Percentiles rank a stretch among this genome's conserved stretches.
Evolutionary conservation across 441 rosid species (phyloP).

Genomic region (Gossypium aridum): DNA sequence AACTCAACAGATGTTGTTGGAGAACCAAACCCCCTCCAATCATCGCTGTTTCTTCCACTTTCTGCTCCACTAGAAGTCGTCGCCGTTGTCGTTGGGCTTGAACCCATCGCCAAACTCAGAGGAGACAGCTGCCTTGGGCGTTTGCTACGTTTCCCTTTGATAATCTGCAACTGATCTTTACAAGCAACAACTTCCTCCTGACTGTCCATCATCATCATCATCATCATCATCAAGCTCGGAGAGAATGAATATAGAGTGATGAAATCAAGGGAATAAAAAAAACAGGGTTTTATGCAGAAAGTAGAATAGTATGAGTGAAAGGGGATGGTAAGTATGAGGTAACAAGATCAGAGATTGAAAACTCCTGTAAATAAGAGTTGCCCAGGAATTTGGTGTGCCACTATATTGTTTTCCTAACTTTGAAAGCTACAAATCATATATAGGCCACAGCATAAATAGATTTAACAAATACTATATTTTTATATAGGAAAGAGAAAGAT

Average conservation of each 20-base stretch:
- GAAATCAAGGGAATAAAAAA: background rate
- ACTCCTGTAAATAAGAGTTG: background rate
- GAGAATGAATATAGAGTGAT: background rate
- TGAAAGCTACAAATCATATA: constrained; percentile 28
- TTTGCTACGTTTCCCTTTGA: constrained; percentile 52
- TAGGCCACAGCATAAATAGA: constrained; percentile 16
- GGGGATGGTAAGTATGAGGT: background rate
- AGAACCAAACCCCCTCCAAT: constrained; percentile 9
- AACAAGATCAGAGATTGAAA: background rate
- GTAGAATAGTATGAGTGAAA: background rate
- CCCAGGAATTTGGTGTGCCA: constrained; percentile 19
- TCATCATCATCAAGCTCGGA: background rate
- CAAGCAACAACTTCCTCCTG: constrained; percentile 25
- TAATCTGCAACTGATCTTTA: constrained; percentile 21
- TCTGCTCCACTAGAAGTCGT: background rate
- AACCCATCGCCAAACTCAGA: background rate
- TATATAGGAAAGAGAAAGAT: constrained; percentile 14
- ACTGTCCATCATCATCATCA: constrained; percentile 26
- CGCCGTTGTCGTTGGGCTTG: background rate
- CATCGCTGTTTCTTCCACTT: background rate
- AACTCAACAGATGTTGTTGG: constrained; percentile 7
- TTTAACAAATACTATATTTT: background rate
- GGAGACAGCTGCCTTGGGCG: constrained; percentile 33
- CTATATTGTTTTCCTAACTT: constrained; percentile 30
- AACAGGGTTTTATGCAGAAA: background rate